These are phyloP conservation scores for Ascochyta fabae DNA, from an alignment of 2,329 filamentous ascomycete species.

Conservation along the genomic window DNA sequence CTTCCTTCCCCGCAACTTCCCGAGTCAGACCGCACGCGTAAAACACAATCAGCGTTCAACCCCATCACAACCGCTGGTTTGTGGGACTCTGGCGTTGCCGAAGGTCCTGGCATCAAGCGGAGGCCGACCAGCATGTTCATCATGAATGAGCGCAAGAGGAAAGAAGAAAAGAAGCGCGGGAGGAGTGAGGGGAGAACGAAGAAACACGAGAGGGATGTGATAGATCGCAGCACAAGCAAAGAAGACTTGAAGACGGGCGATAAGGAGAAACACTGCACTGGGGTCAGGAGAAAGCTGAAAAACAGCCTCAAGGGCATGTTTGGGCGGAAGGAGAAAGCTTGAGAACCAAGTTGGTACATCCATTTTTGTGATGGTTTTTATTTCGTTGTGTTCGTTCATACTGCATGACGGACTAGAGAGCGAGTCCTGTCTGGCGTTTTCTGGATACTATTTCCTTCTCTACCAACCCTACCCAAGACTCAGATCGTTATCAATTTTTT, in stretches of 20 bases:
- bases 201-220: constrained; percentile 20
- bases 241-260: constrained; percentile 5
- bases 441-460: not conserved
- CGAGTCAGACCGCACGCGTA: constrained; percentile 28
- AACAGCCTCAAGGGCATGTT: constrained; percentile 13
- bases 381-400: not conserved
- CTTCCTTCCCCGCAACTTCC: constrained; percentile 23
- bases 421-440: constrained; percentile 11
- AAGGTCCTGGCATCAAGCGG: constrained; percentile 34
- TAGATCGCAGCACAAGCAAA: constrained; percentile 11
- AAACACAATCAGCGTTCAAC: constrained; percentile 41
- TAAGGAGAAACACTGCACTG: constrained; percentile 3
- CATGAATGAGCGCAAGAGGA: constrained; percentile 41
- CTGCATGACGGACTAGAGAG: constrained; percentile 15
- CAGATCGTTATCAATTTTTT: not conserved
- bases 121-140: constrained; percentile 45
- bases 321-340: constrained; percentile 5
- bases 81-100: constrained; percentile 45
- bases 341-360: not conserved
- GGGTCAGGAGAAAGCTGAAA: constrained; percentile 7
- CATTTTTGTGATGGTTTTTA: no score
- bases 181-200: constrained; percentile 36
- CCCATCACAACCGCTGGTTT: constrained; percentile 44
- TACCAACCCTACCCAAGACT: constrained; percentile 1
- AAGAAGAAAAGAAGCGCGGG: constrained; percentile 37